Base-by-base conservation (phyloP, 2,329 filamentous ascomycete species). In the Penicillium rolfsii region DNA sequence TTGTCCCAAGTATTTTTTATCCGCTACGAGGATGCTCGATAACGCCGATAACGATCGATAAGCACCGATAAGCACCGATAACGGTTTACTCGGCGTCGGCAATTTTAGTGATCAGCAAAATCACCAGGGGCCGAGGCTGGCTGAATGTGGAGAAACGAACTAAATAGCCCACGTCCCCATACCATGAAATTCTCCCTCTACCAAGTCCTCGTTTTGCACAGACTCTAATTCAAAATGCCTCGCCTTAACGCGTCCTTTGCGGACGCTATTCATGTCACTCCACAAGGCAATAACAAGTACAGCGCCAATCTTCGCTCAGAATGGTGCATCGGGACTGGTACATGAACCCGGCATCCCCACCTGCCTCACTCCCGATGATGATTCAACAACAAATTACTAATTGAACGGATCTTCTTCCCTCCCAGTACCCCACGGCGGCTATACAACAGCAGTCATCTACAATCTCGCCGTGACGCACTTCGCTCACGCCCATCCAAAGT, bases 371-470 rank as follows among this genome's bases (percentile, higher is more conserved):
- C 22, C 40, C 8, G 9, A 52, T 26, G 36, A 55, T 36, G 22
- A 45, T 58, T 46, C 46, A 33, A 60, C 58, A 61, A 4, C 56
- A 62, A 60, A 68, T 53, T 50, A n/a, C 49, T 36, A 36, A 52
- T 22, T 22, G 19, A 8, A 16, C 8, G 5, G 6, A 24, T 22
- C 4, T 33, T 33, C 30, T 28, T 11, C 35, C 8, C n/a, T 35
- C 49, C 38, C 69, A 88, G 89, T 91, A 12, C 88, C 89, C 5
- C 87, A 91, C 73, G 89, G 89, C 55, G 89, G 89, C 60, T 89
- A 88, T 68, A 85, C 90, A 16, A 87, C 88, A 9, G 82, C 86
- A 0, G 80, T 84, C 52, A 82, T 91, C 63, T 81, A 89, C 63
- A 81, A 82, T 57, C 84, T 87, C 19, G 85, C 85, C 26, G 76